A percentile compares a stretch with the other conserved stretches of the same genome.
These are phyloP conservation scores for Paraleonurus japonicus DNA, from an alignment of 257 asterid genomes.

Conservation along the genomic window DNA sequence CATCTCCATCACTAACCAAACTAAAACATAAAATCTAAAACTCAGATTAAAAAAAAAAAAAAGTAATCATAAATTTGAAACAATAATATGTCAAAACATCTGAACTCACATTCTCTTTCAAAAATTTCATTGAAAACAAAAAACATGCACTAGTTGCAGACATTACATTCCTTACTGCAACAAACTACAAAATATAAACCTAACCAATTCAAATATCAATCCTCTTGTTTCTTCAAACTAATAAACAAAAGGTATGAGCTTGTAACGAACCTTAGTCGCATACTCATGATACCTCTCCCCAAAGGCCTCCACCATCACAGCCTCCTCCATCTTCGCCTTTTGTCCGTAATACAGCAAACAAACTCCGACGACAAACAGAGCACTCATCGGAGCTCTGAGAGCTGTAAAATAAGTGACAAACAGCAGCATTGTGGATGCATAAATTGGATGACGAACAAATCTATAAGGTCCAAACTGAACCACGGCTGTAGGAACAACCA, in stretches of 20 bases:
- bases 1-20: too few species aligned
- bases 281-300: conserved; percentile 70
- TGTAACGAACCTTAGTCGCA: conserved; percentile 62
- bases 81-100: background rate
- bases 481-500: conserved; percentile 90
- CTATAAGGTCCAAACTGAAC: conserved; percentile 96
- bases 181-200: background rate
- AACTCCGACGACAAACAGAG: conserved; percentile 41
- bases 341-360: conserved; percentile 69
- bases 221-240: conserved; percentile 32
- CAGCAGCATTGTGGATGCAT: conserved; percentile 88
- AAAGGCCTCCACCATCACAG: conserved; percentile 65
- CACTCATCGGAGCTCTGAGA: conserved; percentile 77
- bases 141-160: background rate
- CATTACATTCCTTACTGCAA: background rate
- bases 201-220: background rate
- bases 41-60: too few species aligned
- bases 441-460: conserved; percentile 86
- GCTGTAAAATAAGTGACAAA: conserved; percentile 72
- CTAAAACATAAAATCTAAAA: background rate
- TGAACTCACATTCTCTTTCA: background rate
- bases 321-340: conserved; percentile 85
- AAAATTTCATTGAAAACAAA: background rate
- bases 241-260: conserved; percentile 79
- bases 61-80: background rate